Evolutionary conservation across 2,329 filamentous ascomycete species (phyloP).

Genomic region (Neofusicoccum parvum): DNA sequence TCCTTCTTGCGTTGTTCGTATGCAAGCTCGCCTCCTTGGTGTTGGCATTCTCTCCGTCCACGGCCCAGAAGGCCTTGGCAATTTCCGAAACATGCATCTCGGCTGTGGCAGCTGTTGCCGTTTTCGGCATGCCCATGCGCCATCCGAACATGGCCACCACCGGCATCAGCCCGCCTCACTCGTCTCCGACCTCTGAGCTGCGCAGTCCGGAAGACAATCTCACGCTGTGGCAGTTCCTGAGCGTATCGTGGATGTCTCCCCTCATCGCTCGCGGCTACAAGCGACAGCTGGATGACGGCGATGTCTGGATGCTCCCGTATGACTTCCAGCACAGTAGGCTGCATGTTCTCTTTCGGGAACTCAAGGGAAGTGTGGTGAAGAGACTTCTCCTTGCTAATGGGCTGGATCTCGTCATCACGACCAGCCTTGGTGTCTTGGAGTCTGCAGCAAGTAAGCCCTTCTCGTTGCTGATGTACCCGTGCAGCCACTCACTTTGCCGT

Average conservation of each 20-base stretch:
- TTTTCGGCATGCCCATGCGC: conserved; percentile 71
- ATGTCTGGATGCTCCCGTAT: conserved; percentile 79
- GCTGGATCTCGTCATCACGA: conserved; percentile 72
- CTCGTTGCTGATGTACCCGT: background rate
- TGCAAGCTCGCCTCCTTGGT: conserved; percentile 26
- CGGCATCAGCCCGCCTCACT: conserved; percentile 62
- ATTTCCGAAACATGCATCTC: conserved; percentile 13
- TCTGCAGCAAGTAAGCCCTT: conserved; percentile 53
- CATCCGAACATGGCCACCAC: conserved; percentile 56
- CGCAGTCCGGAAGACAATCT: conserved; percentile 80
- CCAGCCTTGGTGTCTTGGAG: conserved; percentile 65
- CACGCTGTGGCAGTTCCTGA: conserved; percentile 80
- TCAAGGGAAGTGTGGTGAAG: conserved; percentile 71
- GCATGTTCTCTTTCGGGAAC: conserved; percentile 72
- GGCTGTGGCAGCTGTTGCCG: conserved; percentile 50
- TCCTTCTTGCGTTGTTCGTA: conserved; percentile 41
- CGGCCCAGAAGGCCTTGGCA: conserved; percentile 41
- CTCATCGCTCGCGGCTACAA: conserved; percentile 67
- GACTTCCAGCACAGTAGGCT: conserved; percentile 80
- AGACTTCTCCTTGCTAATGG: conserved; percentile 76
- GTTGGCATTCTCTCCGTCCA: conserved; percentile 24
- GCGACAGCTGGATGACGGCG: conserved; percentile 71
- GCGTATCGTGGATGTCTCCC: conserved; percentile 78
- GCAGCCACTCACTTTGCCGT: background rate
- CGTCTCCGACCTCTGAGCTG: conserved; percentile 58